Evolutionary conservation across 257 asterid genomes (phyloP).

Genomic region (Penstemon newberryi): DNA sequence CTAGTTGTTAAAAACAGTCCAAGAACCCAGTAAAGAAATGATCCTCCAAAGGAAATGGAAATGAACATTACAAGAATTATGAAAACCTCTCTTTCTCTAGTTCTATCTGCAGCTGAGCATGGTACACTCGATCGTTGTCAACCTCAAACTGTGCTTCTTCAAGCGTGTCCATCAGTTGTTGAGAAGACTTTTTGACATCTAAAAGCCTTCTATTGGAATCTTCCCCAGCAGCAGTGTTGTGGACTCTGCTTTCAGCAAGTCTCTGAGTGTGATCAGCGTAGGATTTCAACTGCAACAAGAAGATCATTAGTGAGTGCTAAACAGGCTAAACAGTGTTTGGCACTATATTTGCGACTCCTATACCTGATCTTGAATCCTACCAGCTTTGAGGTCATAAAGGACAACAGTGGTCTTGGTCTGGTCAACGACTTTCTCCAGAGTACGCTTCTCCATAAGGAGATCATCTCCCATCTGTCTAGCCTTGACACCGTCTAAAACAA

Average conservation of each 20-base stretch:
- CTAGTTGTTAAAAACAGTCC: slow-evolving; percentile 34
- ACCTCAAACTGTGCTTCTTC: slow-evolving; percentile 76
- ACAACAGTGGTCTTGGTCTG: slow-evolving; percentile 62
- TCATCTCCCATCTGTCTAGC: slow-evolving; percentile 67
- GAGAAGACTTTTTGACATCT: slow-evolving; percentile 62
- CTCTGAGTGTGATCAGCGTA: slow-evolving; percentile 72
- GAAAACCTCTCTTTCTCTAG: slow-evolving; percentile 85
- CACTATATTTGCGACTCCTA: slow-evolving; percentile 14
- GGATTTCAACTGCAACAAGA: slow-evolving; percentile 69
- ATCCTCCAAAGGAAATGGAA: not conserved
- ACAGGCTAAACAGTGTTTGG: slow-evolving; percentile 8
- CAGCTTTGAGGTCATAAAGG: slow-evolving; percentile 58
- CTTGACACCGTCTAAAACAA: slow-evolving; percentile 79
- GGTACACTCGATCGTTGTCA: slow-evolving; percentile 55
- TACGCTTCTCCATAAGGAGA: slow-evolving; percentile 63
- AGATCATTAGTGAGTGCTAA: slow-evolving; percentile 30
- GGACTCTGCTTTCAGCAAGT: slow-evolving; percentile 68
- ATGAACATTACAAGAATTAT: slow-evolving; percentile 9
- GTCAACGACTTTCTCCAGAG: slow-evolving; percentile 58
- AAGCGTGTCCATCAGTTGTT: slow-evolving; percentile 50
- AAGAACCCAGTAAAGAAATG: slow-evolving; percentile 1
- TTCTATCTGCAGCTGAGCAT: slow-evolving; percentile 78
- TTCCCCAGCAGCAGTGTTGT: slow-evolving; percentile 49
- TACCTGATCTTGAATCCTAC: slow-evolving; percentile 93
- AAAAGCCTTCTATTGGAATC: slow-evolving; percentile 54